A percentile compares a stretch with the other conserved stretches of the same genome.
Conservation (phyloP, 2,329 filamentous ascomycete genomes). For the Beauveria australis region DNA sequence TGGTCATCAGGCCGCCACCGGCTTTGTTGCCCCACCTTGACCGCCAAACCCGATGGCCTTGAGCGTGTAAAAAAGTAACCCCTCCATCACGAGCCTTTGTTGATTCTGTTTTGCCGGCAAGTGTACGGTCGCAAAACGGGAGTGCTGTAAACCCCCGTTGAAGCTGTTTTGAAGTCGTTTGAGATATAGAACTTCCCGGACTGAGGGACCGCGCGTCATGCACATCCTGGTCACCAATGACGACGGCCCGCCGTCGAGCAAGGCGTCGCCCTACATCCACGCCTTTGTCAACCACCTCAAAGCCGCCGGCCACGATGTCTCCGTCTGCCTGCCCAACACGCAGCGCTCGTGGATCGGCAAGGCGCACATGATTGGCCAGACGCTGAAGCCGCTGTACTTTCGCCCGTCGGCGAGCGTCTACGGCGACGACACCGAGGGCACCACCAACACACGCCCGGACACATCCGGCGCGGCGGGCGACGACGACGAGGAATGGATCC, state of each 20-base stretch:
- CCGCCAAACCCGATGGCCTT: not conserved
- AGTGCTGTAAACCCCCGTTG: not conserved
- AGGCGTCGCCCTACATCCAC: slow-evolving; percentile 75
- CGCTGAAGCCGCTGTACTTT: slow-evolving; percentile 78
- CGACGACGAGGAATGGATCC: slow-evolving; percentile 66
- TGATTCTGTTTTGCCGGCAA: not conserved
- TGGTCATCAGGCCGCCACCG: not conserved
- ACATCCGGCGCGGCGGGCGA: slow-evolving; percentile 31
- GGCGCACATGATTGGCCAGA: slow-evolving; percentile 89
- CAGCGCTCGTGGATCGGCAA: slow-evolving; percentile 98
- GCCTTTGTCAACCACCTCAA: slow-evolving; percentile 64
- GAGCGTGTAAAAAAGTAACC: slow-evolving; percentile 5
- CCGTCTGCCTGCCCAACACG: slow-evolving; percentile 80
- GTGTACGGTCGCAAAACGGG: not conserved
- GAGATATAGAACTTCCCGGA: not conserved
- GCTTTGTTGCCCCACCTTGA: slow-evolving; percentile 5
- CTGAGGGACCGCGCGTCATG: slow-evolving; percentile 31
- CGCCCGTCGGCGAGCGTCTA: slow-evolving; percentile 43
- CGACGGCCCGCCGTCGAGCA: slow-evolving; percentile 69
- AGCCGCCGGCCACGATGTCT: slow-evolving; percentile 73
- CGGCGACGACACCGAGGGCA: slow-evolving; percentile 48
- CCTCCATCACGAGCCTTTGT: slow-evolving; percentile 5
- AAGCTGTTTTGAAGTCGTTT: not conserved
- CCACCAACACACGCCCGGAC: slow-evolving; percentile 49
- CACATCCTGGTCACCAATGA: slow-evolving; percentile 67